Conservation (phyloP, 1,284 basidiomycete genomes). For the Apiotrichum mycotoxinovorans region DNA sequence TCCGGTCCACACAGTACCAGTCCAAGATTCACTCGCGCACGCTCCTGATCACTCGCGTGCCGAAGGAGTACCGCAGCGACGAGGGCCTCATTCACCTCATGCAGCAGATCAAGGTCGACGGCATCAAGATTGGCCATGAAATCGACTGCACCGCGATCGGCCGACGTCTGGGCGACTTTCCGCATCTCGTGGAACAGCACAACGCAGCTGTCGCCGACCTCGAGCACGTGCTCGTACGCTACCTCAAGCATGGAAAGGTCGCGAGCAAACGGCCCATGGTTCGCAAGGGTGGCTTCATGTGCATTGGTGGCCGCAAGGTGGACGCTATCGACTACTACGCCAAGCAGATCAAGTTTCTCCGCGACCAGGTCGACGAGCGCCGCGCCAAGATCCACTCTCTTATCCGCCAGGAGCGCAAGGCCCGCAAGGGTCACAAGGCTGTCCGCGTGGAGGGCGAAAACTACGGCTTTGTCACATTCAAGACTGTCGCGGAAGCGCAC, state of each 20-base stretch:
- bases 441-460: conserved; percentile 61
- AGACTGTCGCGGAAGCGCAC: conserved; percentile 78
- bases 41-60: conserved; percentile 61
- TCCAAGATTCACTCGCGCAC: conserved; percentile 49
- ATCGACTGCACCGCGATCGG: conserved; percentile 43
- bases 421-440: conserved; percentile 34
- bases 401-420: conserved; percentile 40
- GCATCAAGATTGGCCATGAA: conserved; percentile 49
- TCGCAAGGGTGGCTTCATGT: conserved; percentile 65
- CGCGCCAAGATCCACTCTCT: conserved; percentile 66
- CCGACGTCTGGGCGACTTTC: conserved; percentile 47
- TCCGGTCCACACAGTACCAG: conserved; percentile 48
- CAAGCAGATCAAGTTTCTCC: conserved; percentile 57
- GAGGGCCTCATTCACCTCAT: conserved; percentile 69
- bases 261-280: conserved; percentile 71
- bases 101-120: conserved; percentile 59
- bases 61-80: conserved; percentile 70
- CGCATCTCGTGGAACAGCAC: conserved; percentile 61
- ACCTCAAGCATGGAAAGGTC: conserved; percentile 72
- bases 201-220: conserved; percentile 80
- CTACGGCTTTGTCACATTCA: conserved; percentile 92
- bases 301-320: conserved; percentile 67
- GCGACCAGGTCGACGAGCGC: conserved; percentile 74
- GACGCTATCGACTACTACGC: conserved; percentile 83
- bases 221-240: conserved; percentile 75